A percentile compares a stretch with the other conserved stretches of the same genome.
Conservation (phyloP, 108 stramenopile species). For the Aureococcus anophagefferens region DNA sequence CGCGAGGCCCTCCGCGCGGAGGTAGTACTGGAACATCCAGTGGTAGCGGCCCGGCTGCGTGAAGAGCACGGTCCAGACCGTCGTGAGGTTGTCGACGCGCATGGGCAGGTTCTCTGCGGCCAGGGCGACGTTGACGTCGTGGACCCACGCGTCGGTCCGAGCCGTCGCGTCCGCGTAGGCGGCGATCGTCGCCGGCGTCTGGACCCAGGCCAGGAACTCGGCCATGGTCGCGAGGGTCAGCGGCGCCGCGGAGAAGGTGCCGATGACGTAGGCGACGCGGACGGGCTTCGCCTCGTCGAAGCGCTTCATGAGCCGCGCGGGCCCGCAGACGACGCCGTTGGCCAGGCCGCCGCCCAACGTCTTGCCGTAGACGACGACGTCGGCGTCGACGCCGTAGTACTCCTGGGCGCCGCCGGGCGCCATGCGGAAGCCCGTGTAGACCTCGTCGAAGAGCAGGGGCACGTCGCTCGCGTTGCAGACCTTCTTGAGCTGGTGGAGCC, state of each 20-base stretch:
- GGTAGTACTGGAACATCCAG: conserved; percentile 26
- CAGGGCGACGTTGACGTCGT: conserved; percentile 5
- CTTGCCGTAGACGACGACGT: conserved; percentile 23
- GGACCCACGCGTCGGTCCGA: conserved; percentile 8
- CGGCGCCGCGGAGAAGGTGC: conserved; percentile 21
- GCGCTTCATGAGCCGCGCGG: conserved; percentile 17
- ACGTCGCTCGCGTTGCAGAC: conserved; percentile 5
- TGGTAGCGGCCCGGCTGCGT: conserved; percentile 22
- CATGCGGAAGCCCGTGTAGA: conserved; percentile 23
- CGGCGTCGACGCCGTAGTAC: conserved; percentile 22
- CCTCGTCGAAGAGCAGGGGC: conserved; percentile 18
- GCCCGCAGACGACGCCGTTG: conserved; percentile 20
- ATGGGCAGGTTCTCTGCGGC: conserved; percentile 8
- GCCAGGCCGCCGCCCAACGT: conserved; percentile 20
- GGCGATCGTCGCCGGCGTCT: not conserved
- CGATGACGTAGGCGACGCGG: conserved; percentile 19
- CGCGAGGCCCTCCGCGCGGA: conserved; percentile 11
- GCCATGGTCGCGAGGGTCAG: conserved; percentile 12
- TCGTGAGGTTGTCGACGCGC: conserved; percentile 13
- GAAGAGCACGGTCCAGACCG: conserved; percentile 25
- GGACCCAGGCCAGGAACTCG: conserved; percentile 5
- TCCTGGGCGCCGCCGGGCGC: conserved; percentile 28
- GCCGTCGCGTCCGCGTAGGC: not conserved
- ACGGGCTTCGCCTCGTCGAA: conserved; percentile 18
- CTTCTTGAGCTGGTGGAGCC: conserved; percentile 13